A percentile compares a stretch with the other conserved stretches of the same genome.
These are phyloP conservation scores for Annulohypoxylon maeteangense DNA, from an alignment of 495 filamentous ascomycete genomes.

Conservation along the genomic window DNA sequence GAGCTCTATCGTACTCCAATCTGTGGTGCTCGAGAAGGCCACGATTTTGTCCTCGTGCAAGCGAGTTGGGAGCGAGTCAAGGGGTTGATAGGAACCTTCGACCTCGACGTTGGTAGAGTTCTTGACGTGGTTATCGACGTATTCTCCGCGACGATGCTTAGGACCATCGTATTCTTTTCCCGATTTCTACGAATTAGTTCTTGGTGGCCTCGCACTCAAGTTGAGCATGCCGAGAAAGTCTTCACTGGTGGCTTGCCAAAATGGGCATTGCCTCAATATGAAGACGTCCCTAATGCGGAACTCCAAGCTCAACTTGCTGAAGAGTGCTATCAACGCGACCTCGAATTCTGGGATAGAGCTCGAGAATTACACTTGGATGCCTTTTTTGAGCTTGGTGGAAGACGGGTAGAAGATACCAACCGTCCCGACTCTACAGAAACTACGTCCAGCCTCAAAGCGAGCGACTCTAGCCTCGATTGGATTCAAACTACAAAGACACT, in stretches of 20 bases:
- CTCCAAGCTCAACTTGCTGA: slow-evolving; percentile 52
- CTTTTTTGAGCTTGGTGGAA: slow-evolving; percentile 86
- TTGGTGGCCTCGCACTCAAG: slow-evolving; percentile 87
- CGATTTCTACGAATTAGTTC: slow-evolving; percentile 90
- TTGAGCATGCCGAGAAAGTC: slow-evolving; percentile 46
- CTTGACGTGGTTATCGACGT: slow-evolving; percentile 92
- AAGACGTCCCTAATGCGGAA: slow-evolving; percentile 63
- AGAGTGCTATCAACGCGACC: slow-evolving; percentile 71
- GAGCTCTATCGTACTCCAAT: slow-evolving; percentile 84
- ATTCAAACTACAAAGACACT: slow-evolving; percentile 80
- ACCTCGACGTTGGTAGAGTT: slow-evolving; percentile 92
- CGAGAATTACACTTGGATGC: slow-evolving; percentile 78
- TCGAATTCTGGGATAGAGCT: slow-evolving; percentile 84
- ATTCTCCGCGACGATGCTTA: slow-evolving; percentile 83
- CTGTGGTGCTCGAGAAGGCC: slow-evolving; percentile 54
- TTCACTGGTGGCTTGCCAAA: slow-evolving; percentile 71
- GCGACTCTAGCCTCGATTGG: slow-evolving; percentile 67
- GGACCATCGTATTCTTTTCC: slow-evolving; percentile 90
- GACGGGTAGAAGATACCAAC: slow-evolving; percentile 63
- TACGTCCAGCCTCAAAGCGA: slow-evolving; percentile 49
- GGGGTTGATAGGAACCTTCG: slow-evolving; percentile 90
- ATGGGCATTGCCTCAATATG: slow-evolving; percentile 83
- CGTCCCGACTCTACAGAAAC: slow-evolving; percentile 58
- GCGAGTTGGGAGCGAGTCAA: slow-evolving; percentile 74
- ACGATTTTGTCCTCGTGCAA: slow-evolving; percentile 49